Conservation (phyloP, 2,329 filamentous ascomycete genomes). For the Trichoderma asperellum region DNA sequence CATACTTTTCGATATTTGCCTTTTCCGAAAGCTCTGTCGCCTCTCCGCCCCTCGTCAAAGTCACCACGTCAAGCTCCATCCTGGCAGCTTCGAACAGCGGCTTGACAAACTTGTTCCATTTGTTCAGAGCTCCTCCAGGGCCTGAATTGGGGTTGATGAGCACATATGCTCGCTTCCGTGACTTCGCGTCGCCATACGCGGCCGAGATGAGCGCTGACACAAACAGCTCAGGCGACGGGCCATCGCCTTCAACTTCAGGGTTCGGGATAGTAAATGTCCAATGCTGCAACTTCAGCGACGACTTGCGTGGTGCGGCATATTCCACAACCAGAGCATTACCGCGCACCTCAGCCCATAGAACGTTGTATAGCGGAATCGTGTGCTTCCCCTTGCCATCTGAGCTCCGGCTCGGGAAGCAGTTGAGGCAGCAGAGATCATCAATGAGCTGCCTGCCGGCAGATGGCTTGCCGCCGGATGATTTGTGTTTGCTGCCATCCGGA, state of each 20-base stretch:
- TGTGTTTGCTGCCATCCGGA: conserved; percentile 24
- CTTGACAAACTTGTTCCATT: conserved; percentile 75
- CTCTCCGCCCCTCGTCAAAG: conserved; percentile 74
- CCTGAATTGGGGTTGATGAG: conserved; percentile 91
- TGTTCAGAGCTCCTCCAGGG: conserved; percentile 72
- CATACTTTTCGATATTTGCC: conserved; percentile 77
- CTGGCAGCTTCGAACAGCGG: conserved; percentile 82
- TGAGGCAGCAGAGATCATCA: conserved; percentile 8
- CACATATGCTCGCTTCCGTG: conserved; percentile 79
- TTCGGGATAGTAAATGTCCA: conserved; percentile 56
- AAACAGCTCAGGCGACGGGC: conserved; percentile 61
- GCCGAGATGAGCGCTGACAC: conserved; percentile 65
- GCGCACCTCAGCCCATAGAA: conserved; percentile 77
- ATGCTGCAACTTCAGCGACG: conserved; percentile 61
- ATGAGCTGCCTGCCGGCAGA: conserved; percentile 22
- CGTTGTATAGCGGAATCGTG: conserved; percentile 74
- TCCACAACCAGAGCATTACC: conserved; percentile 68
- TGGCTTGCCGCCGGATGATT: conserved; percentile 15
- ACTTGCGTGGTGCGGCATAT: conserved; percentile 68
- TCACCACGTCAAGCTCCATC: conserved; percentile 74
- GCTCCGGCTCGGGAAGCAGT: conserved; percentile 18
- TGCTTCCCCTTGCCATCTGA: conserved; percentile 37
- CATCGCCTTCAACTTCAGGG: conserved; percentile 32
- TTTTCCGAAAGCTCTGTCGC: conserved; percentile 75
- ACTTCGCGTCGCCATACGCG: conserved; percentile 71